A percentile compares a stretch with the other conserved stretches of the same genome.
Evolutionary conservation across 495 filamentous ascomycete species (phyloP).

Genomic region (Sabuloglossum arenarium): DNA sequence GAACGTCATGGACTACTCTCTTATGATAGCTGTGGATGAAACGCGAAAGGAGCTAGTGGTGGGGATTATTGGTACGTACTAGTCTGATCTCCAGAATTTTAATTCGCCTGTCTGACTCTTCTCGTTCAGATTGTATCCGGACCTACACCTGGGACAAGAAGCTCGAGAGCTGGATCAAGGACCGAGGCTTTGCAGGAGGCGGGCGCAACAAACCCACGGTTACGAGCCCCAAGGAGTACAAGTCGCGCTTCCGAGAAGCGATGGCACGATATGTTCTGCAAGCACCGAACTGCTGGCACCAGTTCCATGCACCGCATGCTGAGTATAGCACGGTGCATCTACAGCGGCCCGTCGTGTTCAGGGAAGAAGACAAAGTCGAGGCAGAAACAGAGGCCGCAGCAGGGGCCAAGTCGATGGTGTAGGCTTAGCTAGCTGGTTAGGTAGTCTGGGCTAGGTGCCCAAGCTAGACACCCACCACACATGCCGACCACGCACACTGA

Average conservation of each 20-base stretch:
- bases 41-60: constrained; percentile 74
- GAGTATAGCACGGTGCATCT: constrained; percentile 19
- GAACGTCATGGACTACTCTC: constrained; percentile 96
- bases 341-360: constrained; percentile 8
- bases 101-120: constrained; percentile 1
- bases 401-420: background rate
- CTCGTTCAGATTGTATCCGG: constrained; percentile 56
- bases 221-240: constrained; percentile 94
- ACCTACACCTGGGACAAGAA: constrained; percentile 99
- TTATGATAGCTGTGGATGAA: constrained; percentile 97
- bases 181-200: constrained; percentile 67
- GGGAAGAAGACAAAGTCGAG: background rate
- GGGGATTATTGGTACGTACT: constrained; percentile 50
- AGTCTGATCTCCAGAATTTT: background rate
- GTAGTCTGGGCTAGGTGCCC: too few species aligned
- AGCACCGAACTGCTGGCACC: constrained; percentile 56
- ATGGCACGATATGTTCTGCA: constrained; percentile 83
- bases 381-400: background rate
- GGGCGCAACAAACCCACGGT: constrained; percentile 83
- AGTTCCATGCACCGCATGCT: constrained; percentile 35
- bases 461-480: too few species aligned
- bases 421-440: too few species aligned
- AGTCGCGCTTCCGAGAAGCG: constrained; percentile 83
- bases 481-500: too few species aligned
- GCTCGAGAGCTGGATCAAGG: constrained; percentile 96